Base-by-base conservation (phyloP, 75 land plant species). In the Selaginella tamariscina region DNA sequence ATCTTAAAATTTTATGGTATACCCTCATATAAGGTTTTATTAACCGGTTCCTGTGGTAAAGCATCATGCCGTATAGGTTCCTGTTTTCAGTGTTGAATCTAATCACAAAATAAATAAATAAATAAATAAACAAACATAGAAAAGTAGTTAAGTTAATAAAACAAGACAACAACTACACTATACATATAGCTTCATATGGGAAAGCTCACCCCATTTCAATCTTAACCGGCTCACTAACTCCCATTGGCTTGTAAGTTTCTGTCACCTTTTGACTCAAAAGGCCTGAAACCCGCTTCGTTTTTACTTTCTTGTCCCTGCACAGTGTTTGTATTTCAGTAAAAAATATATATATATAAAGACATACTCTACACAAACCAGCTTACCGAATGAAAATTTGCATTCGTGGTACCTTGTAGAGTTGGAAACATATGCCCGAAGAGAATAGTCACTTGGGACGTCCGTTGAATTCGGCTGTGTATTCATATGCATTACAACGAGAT, bases 21-120 rank as follows among this genome's bases (percentile, higher is more conserved):
- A 59, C 62, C 62, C 62, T 59, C 62, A 59, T 59, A 59, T 59
- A 59, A 23, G 62, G 62, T 27, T 59, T 59, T 2, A 59, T 59
- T 59, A 59, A 26, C 8, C 62, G 62, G 21, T 59, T 59, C 23
- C 62, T 21, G 26, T 59, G 62, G 21, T 59, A 59, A 21, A 59
- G 26, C 62, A 59, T 59, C 62, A 59, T 59, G 62, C 62, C 62
- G 21, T 59, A 59, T 23, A 59, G 26, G 26, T 59, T 59, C 21
- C 62, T 59, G 26, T 59, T 59, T 21, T 59, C 62, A 8, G 62
- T 23, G 26, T 59, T 59, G 26, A 59, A 59, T 8, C 62, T 59
- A 26, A n/a, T n/a, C n/a, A n/a, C n/a, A n/a, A n/a, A n/a, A n/a
- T n/a, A n/a, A n/a, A n/a, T n/a, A n/a, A n/a, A n/a, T n/a, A n/a